Evolutionary conservation across 306 rosid genomes (phyloP), one percentile per base, ranked within the genome.

Genomic region (Rubus idaeus): DNA sequence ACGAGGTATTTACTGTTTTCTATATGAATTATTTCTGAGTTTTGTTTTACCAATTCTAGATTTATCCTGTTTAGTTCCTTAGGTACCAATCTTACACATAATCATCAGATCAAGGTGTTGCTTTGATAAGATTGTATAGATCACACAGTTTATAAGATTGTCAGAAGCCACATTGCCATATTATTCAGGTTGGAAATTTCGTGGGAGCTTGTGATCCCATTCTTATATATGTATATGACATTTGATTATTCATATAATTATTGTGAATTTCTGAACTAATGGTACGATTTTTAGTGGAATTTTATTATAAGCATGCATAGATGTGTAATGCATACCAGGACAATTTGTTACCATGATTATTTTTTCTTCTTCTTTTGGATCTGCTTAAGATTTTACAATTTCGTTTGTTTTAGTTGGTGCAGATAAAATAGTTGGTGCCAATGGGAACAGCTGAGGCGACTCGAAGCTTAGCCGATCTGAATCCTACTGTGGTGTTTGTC

Each of bases 401-500:
- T 40, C 2, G 9, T 12, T 49, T n/a, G 50, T 30, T 56, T 77
- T 72, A n/a, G 6, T 71, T 64, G 75, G 41, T 71, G 81, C 80
- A 84, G 91, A 51, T 74, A 77, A 21, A 52, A 44, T 76, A 84
- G 64, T 78, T n/a, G 70, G 77, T 85, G 80, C 66, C 74, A 44
- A 91, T 94, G 97, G 98, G 97, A 75, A 79, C 91, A 0, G 88
- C 83, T 84, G 90, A 77, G 83, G 80, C 79, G 72, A 83, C 80
- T 78, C 84, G 89, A 83, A 82, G 87, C 80, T 39, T 87, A 70
- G 82, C 76, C 49, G 88, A 78, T 75, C 89, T 87, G 89, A 95
- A 89, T 5, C 94, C 93, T 56, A 91, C 96, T 11, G 90, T 96
- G 79, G 90, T 96, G 79, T 96, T 96, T 88, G 99, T 96, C 68